A percentile compares a stretch with the other conserved stretches of the same genome.
Evolutionary conservation across 2,329 filamentous ascomycete species (phyloP).

Genomic region (Zymoseptoria ardabiliae): DNA sequence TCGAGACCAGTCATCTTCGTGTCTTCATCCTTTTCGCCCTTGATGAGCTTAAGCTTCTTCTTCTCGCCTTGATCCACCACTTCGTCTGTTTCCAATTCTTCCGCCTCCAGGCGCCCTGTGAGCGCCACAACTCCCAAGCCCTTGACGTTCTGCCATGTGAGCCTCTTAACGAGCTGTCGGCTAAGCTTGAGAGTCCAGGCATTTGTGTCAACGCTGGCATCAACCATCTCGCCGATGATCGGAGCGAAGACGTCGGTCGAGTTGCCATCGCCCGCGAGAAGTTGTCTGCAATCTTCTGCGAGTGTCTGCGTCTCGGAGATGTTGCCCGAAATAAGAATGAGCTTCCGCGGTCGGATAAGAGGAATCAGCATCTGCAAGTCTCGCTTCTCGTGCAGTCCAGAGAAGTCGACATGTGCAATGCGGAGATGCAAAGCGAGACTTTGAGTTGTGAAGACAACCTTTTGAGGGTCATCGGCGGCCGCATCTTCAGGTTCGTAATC

Average conservation of each 20-base stretch:
- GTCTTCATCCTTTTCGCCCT: constrained; percentile 36
- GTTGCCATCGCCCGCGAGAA: constrained; percentile 40
- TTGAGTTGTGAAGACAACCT: constrained; percentile 59
- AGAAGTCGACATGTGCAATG: constrained; percentile 85
- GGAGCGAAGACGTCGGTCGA: constrained; percentile 66
- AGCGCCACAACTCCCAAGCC: constrained; percentile 88
- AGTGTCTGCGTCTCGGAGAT: constrained; percentile 70
- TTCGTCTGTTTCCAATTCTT: constrained; percentile 35
- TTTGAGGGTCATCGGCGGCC: constrained; percentile 60
- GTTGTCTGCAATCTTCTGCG: constrained; percentile 69
- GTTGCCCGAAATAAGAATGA: constrained; percentile 82
- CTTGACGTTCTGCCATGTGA: constrained; percentile 92
- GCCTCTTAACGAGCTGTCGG: constrained; percentile 71
- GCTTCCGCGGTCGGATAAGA: constrained; percentile 84
- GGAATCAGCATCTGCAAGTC: constrained; percentile 93
- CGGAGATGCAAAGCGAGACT: constrained; percentile 62
- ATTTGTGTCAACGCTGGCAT: constrained; percentile 95
- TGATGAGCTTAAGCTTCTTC: constrained; percentile 47
- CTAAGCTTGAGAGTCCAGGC: constrained; percentile 93
- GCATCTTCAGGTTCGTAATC: constrained; percentile 47
- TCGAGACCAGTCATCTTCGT: neutral
- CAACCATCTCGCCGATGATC: constrained; percentile 60
- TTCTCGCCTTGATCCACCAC: constrained; percentile 37
- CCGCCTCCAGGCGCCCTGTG: constrained; percentile 61
- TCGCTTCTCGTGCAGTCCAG: constrained; percentile 85